Percentiles rank a stretch among this genome's conserved stretches.
Evolutionary conservation across 108 stramenopile genomes (phyloP).

Genomic region (Parietichytrium sp.): DNA sequence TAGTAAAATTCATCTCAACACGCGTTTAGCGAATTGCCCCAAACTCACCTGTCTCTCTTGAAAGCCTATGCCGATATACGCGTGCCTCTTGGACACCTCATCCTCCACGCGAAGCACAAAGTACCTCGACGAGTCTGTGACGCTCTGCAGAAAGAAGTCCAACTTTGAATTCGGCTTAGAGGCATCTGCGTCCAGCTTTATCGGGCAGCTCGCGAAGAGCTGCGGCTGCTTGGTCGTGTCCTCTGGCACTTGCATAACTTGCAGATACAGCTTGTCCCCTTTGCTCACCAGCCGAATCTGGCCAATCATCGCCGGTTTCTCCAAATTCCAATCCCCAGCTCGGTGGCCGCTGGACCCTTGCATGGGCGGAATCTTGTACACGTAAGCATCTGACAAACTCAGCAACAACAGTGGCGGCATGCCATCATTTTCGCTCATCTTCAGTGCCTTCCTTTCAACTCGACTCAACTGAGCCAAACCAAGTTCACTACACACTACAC

Average conservation of each 20-base stretch:
- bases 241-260: not conserved
- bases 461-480: too few species aligned
- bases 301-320: not conserved
- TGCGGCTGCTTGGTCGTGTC: not conserved
- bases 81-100: not conserved
- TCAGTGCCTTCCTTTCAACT: too few species aligned
- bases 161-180: not conserved
- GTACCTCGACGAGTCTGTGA: conserved; percentile 31
- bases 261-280: conserved; percentile 17
- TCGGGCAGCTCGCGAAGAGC: conserved; percentile 27
- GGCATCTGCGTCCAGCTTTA: not conserved
- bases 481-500: too few species aligned
- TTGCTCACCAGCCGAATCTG: conserved; percentile 14
- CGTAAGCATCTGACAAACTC: not conserved
- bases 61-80: conserved; percentile 38
- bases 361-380: conserved; percentile 39
- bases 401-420: not conserved
- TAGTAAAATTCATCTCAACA: too few species aligned
- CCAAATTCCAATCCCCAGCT: conserved; percentile 19
- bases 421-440: not conserved
- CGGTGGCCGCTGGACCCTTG: not conserved
- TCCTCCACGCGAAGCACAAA: conserved; percentile 31
- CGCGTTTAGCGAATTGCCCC: too few species aligned
- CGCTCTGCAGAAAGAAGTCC: not conserved
- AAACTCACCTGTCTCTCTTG: conserved; percentile 19